These are phyloP conservation scores for Xylaria digitata DNA, from an alignment of 2,329 filamentous ascomycete genomes.

Conservation along the genomic window DNA sequence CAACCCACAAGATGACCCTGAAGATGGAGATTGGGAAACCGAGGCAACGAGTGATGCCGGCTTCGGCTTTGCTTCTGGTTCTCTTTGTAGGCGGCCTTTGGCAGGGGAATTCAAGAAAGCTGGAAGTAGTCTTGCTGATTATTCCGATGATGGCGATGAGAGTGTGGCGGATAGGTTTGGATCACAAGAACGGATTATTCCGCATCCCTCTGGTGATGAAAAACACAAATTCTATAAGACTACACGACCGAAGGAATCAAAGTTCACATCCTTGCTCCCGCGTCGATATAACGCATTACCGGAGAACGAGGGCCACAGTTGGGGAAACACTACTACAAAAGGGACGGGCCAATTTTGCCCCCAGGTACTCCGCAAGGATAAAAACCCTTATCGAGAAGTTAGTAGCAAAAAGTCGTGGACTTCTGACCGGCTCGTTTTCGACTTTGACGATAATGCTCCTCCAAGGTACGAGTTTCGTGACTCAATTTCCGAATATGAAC, in stretches of 20 bases:
- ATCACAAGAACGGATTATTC: slow-evolving; percentile 41
- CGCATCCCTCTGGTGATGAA: slow-evolving; percentile 29
- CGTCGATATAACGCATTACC: slow-evolving; percentile 35
- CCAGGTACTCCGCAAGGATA: slow-evolving; percentile 24
- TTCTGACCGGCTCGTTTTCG: slow-evolving; percentile 37
- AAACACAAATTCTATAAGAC: slow-evolving; percentile 32
- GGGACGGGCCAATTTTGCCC: slow-evolving; percentile 18
- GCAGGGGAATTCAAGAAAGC: slow-evolving; percentile 39
- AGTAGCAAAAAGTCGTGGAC: slow-evolving; percentile 25
- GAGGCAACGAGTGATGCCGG: slow-evolving; percentile 50
- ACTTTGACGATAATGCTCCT: slow-evolving; percentile 36
- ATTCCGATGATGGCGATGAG: slow-evolving; percentile 52
- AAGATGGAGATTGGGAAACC: slow-evolving; percentile 55
- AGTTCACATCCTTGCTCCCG: slow-evolving; percentile 35
- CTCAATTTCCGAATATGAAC: slow-evolving; percentile 44
- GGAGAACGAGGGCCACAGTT: slow-evolving; percentile 37
- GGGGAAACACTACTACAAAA: slow-evolving; percentile 20
- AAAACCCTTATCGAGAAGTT: slow-evolving; percentile 39
- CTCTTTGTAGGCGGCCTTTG: not conserved
- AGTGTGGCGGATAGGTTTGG: slow-evolving; percentile 27
- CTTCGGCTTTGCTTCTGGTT: slow-evolving; percentile 29
- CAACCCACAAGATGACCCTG: slow-evolving; percentile 21
- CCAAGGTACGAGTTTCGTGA: slow-evolving; percentile 49
- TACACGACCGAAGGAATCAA: slow-evolving; percentile 36
- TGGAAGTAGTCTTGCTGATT: slow-evolving; percentile 60